Conservation (phyloP, 371 early-diverging fungal species). For the Circinella minor region DNA sequence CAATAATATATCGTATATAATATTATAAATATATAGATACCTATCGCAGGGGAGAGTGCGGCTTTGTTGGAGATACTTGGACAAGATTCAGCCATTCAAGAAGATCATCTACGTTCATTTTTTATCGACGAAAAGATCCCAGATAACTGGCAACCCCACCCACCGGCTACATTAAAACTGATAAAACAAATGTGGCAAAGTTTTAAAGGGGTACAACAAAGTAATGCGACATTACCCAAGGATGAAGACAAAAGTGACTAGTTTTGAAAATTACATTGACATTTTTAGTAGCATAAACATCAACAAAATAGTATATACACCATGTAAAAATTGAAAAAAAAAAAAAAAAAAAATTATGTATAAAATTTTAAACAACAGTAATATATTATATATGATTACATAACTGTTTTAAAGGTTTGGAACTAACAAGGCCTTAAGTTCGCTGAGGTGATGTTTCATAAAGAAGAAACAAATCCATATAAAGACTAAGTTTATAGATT, state of each 20-base stretch:
- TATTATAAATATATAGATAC: background rate
- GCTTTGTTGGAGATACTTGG: slow-evolving; percentile 36
- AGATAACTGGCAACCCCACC: slow-evolving; percentile 35
- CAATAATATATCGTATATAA: background rate
- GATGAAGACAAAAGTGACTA: background rate
- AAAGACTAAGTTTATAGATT: too few relatives aligned
- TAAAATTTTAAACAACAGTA: too few relatives aligned
- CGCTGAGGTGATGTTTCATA: too few relatives aligned
- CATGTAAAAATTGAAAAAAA: too few relatives aligned
- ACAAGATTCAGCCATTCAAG: slow-evolving; percentile 24
- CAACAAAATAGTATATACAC: too few relatives aligned
- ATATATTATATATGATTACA: too few relatives aligned
- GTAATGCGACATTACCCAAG: slow-evolving; percentile 4
- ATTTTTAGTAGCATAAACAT: too few relatives aligned
- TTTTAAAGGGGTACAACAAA: background rate
- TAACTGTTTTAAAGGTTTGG: too few relatives aligned
- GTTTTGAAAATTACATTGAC: too few relatives aligned
- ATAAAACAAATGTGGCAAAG: background rate
- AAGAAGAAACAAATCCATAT: too few relatives aligned
- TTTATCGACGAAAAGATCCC: slow-evolving; percentile 39
- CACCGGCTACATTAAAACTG: background rate
- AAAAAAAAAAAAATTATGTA: too few relatives aligned
- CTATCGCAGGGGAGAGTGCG: background rate
- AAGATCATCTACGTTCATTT: slow-evolving; percentile 33
- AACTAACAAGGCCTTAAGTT: too few relatives aligned